A percentile compares a stretch with the other conserved stretches of the same genome.
Conservation (phyloP, 2,329 filamentous ascomycete genomes). For the Colletotrichum lindemuthianum region DNA sequence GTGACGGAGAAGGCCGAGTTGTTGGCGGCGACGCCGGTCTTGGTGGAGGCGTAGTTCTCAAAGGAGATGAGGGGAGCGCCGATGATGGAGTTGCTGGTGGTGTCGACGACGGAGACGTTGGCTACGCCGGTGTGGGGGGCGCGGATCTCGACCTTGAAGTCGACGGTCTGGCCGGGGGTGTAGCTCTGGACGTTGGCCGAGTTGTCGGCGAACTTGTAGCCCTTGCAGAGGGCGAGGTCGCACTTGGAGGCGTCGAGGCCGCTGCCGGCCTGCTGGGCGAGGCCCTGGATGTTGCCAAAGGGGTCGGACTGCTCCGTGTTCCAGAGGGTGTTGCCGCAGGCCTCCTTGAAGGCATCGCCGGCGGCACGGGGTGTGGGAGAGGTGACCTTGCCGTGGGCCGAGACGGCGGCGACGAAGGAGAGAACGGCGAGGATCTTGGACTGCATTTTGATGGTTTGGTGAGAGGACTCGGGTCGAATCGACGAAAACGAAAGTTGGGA, state of each 20-base stretch:
- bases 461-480: background rate
- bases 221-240: conserved; percentile 51
- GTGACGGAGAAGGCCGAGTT: conserved; percentile 61
- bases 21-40: conserved; percentile 36
- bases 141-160: conserved; percentile 50
- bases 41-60: conserved; percentile 49
- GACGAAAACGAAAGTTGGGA: conserved; percentile 7
- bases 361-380: conserved; percentile 34
- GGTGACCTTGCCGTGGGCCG: conserved; percentile 39
- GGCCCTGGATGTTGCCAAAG: conserved; percentile 49
- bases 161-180: conserved; percentile 47
- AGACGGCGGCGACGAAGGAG: conserved; percentile 36
- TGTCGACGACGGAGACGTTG: conserved; percentile 62
- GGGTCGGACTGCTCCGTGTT: conserved; percentile 42
- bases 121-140: conserved; percentile 48
- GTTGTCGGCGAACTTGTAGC: conserved; percentile 46
- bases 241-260: conserved; percentile 41
- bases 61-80: conserved; percentile 57
- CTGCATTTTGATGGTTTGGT: conserved; percentile 28
- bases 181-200: conserved; percentile 40
- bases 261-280: conserved; percentile 44
- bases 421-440: conserved; percentile 36
- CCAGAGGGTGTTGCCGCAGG: conserved; percentile 39
- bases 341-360: conserved; percentile 39
- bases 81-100: conserved; percentile 57